A percentile compares a stretch with the other conserved stretches of the same genome.
These are phyloP conservation scores for Leccinum longicurvipes DNA, from an alignment of 768 basidiomycete species.

Conservation along the genomic window DNA sequence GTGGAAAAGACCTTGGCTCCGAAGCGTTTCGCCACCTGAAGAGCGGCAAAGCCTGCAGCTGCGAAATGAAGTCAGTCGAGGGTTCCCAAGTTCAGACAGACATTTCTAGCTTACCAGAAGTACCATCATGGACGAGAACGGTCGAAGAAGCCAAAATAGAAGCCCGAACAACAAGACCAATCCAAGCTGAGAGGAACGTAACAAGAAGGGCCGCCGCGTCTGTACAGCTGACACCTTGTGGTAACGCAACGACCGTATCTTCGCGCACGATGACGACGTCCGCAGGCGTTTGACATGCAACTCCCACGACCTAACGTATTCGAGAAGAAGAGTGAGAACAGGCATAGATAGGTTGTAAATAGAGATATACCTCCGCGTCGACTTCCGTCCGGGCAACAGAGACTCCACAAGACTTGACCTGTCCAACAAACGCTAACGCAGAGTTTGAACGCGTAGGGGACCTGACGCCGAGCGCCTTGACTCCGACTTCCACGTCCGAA, in stretches of 20 bases:
- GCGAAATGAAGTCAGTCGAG: not conserved
- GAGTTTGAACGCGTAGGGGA: conserved; percentile 5
- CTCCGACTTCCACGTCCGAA: conserved; percentile 20
- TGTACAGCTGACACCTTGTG: conserved; percentile 8
- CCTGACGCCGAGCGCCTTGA: conserved; percentile 13
- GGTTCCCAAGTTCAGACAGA: not conserved
- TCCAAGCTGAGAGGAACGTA: conserved; percentile 26
- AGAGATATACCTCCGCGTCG: conserved; percentile 4
- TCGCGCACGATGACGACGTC: conserved; percentile 17
- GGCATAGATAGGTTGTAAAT: not conserved
- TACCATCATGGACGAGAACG: conserved; percentile 26
- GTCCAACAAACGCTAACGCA: conserved; percentile 17
- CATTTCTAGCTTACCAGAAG: conserved; percentile 17
- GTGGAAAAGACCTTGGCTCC: conserved; percentile 20
- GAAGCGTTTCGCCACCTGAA: conserved; percentile 26
- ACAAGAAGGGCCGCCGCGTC: conserved; percentile 23
- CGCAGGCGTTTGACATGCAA: conserved; percentile 15
- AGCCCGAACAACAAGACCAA: conserved; percentile 22
- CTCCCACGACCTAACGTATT: conserved; percentile 14
- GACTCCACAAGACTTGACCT: conserved; percentile 16
- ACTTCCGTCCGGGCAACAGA: conserved; percentile 6
- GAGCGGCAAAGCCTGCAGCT: conserved; percentile 25
- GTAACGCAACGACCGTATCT: conserved; percentile 10
- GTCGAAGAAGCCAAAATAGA: conserved; percentile 20
- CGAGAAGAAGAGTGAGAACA: not conserved